Base-by-base conservation (phyloP, 345 rosid species). In the Eucalyptus tenuipes region DNA sequence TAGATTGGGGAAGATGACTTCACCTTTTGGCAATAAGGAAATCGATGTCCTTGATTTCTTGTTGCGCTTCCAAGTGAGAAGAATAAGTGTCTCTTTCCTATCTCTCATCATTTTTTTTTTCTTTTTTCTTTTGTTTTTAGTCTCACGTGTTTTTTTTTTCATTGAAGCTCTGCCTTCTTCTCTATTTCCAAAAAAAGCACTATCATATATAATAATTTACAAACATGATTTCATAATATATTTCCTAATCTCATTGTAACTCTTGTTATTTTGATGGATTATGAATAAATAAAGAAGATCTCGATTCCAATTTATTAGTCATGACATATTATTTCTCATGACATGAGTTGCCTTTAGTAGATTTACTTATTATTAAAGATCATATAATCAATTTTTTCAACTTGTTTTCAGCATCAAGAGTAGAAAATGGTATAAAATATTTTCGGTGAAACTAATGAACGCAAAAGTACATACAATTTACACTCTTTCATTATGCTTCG, bases 1-100 rank as follows among this genome's bases (percentile, higher is more conserved):
- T 33, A 33, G 24, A 5, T 3, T 0, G 7, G 25, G 25, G 3
- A 71, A 33, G 3, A 71, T 11, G 4, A 37, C 44, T 1, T 9
- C 45, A 0, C 12, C 24, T 33, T 18, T 31, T 68, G 33, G 80
- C 4, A 17, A 33, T 33, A 68, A 68, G 80, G 44, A 68, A 68
- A 33, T 68, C 25, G 0, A 68, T 68, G 9, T 17, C 24, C 80
- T 17, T 9, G 44, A 33, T 68, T 66, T 68, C 11, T 17, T 8
- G 44, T 68, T 17, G 44, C 80, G 6, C 12, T 20, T 33, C 24
- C 81, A 33, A 71, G 13, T 18, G 81, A 18, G 2, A 33, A 33
- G 81, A 71, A 5, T 71, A 17, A 37, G 45, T 71, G 2, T 71
- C 7, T 18, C 3, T 17, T 71, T 33, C 13, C 81, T 31, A 8